Evolutionary conservation across 495 filamentous ascomycete species (phyloP).

Genomic region (Neurospora sp.): DNA sequence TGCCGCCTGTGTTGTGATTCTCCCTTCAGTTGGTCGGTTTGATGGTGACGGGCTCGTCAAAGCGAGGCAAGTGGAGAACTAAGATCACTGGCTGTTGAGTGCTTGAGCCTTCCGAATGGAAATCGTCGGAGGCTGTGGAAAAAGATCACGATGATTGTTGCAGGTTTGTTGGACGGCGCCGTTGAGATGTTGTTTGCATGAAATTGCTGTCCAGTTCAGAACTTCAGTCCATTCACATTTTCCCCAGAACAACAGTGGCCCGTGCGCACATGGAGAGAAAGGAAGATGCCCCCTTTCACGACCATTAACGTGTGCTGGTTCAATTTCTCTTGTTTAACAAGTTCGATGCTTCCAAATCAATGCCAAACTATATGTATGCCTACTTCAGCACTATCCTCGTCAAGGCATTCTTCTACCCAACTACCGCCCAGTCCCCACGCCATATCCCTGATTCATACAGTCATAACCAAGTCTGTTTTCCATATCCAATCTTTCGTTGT

Average conservation of each 20-base stretch:
- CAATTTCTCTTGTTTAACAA: background rate
- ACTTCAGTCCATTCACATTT: background rate
- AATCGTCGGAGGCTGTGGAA: background rate
- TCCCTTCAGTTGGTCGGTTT: conserved; percentile 5
- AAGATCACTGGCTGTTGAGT: background rate
- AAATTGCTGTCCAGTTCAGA: background rate
- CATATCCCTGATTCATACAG: background rate
- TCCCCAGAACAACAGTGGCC: background rate
- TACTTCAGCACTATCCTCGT: background rate
- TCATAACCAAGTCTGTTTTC: background rate
- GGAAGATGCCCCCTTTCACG: background rate
- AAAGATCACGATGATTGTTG: background rate
- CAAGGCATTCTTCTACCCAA: background rate
- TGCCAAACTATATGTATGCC: background rate
- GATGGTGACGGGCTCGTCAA: background rate
- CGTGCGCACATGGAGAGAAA: background rate
- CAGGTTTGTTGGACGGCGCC: background rate
- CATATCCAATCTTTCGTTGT: background rate
- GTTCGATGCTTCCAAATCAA: background rate
- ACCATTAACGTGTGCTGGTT: background rate
- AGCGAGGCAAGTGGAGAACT: background rate
- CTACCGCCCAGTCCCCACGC: background rate
- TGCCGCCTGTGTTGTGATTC: background rate
- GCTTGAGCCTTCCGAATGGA: background rate
- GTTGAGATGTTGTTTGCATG: background rate